Evolutionary conservation across 2,329 filamentous ascomycete species (phyloP).

Genomic region (Septoria linicola): DNA sequence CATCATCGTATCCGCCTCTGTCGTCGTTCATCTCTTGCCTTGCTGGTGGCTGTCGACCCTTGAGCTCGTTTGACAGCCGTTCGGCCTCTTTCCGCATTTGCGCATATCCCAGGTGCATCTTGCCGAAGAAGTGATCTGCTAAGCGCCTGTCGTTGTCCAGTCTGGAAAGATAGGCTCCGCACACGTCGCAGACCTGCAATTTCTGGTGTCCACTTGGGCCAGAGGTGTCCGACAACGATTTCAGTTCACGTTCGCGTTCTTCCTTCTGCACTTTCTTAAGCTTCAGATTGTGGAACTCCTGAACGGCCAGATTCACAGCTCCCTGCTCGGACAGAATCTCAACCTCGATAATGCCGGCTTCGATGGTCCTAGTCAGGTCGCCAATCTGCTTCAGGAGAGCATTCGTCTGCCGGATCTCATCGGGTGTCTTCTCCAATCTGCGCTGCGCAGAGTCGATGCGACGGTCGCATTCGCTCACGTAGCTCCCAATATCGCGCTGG

Average conservation of each 20-base stretch:
- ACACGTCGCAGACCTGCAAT: slow-evolving; percentile 96
- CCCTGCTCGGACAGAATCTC: slow-evolving; percentile 79
- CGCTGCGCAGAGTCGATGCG: slow-evolving; percentile 88
- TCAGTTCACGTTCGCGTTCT: slow-evolving; percentile 83
- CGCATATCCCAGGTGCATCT: slow-evolving; percentile 98
- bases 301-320: slow-evolving; percentile 76
- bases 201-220: slow-evolving; percentile 96
- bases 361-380: slow-evolving; percentile 75
- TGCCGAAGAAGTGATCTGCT: slow-evolving; percentile 97
- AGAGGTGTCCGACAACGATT: slow-evolving; percentile 84
- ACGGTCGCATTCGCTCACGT: slow-evolving; percentile 94
- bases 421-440: slow-evolving; percentile 91
- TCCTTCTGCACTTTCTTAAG: slow-evolving; percentile 77
- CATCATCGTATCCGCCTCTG: slow-evolving; percentile 48
- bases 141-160: slow-evolving; percentile 91
- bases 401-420: slow-evolving; percentile 92
- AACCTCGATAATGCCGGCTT: slow-evolving; percentile 80
- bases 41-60: slow-evolving; percentile 63
- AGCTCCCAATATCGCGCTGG: slow-evolving; percentile 90
- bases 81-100: slow-evolving; percentile 96
- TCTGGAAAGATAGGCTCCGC: slow-evolving; percentile 86
- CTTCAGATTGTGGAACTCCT: slow-evolving; percentile 83
- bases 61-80: slow-evolving; percentile 80
- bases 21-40: slow-evolving; percentile 48
- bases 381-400: slow-evolving; percentile 81